These are phyloP conservation scores for Penicillium italicum DNA, from an alignment of 2,329 filamentous ascomycete genomes.

Conservation along the genomic window DNA sequence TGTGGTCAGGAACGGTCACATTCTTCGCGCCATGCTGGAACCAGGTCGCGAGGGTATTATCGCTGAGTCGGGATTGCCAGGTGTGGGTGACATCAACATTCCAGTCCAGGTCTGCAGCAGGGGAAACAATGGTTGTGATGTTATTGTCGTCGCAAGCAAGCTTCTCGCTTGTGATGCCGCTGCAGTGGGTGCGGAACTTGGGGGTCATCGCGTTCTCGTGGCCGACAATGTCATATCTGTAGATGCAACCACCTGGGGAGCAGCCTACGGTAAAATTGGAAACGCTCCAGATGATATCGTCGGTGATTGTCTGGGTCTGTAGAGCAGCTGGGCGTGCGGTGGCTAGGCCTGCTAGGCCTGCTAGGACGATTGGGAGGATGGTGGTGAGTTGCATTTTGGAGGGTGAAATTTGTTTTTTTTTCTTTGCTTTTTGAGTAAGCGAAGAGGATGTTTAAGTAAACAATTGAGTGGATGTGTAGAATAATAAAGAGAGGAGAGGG, in stretches of 20 bases:
- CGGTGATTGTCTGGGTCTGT: constrained; percentile 11
- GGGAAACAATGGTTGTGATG: constrained; percentile 21
- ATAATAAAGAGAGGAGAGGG: constrained; percentile 1
- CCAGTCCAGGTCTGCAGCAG: constrained; percentile 23
- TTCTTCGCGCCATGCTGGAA: constrained; percentile 5
- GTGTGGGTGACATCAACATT: constrained; percentile 28
- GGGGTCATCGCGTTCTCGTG: constrained; percentile 28
- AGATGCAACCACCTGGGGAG: constrained; percentile 34
- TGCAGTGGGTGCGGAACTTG: constrained; percentile 36
- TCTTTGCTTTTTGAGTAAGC: neutral
- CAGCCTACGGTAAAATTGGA: constrained; percentile 32
- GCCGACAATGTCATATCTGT: constrained; percentile 33
- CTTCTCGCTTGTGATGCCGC: constrained; percentile 23
- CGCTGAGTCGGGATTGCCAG: constrained; percentile 21
- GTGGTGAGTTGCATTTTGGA: constrained; percentile 30
- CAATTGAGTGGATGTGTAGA: neutral
- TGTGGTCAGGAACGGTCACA: constrained; percentile 2
- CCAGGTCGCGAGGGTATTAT: constrained; percentile 8
- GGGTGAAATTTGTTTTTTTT: neutral
- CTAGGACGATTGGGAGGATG: constrained; percentile 26
- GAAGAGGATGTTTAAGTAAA: neutral
- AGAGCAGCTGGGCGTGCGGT: constrained; percentile 17
- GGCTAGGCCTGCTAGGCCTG: constrained; percentile 22
- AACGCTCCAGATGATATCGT: constrained; percentile 30
- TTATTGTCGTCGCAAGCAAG: constrained; percentile 28